These are phyloP conservation scores for Blastomyces parvus DNA, from an alignment of 2,329 filamentous ascomycete species.

Conservation along the genomic window DNA sequence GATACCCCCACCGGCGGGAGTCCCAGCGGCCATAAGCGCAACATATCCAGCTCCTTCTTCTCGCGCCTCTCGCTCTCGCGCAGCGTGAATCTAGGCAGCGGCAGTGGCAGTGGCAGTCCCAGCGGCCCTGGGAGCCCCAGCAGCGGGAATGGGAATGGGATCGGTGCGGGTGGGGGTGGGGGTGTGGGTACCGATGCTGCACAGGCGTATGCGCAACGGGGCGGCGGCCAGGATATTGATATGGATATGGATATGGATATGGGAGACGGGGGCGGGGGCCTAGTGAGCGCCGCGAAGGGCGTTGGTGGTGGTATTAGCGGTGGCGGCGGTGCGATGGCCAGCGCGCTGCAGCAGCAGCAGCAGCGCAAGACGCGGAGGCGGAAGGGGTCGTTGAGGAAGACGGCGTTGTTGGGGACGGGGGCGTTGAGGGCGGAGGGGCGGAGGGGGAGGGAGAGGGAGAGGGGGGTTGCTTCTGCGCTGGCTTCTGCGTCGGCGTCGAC, in stretches of 20 bases:
- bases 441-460: conserved; percentile 11
- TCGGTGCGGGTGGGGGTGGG: too few relatives aligned
- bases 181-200: neutral
- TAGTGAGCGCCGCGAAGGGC: conserved; percentile 21
- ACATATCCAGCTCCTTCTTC: conserved; percentile 24
- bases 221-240: conserved; percentile 12
- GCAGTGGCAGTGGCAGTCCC: too few relatives aligned
- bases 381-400: conserved; percentile 78
- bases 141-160: neutral
- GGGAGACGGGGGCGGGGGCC: too few relatives aligned
- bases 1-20: too few relatives aligned
- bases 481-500: neutral
- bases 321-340: conserved; percentile 43
- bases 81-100: conserved; percentile 12
- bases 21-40: conserved; percentile 5
- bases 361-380: conserved; percentile 55
- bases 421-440: conserved; percentile 19
- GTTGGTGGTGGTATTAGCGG: too few relatives aligned
- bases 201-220: conserved; percentile 17
- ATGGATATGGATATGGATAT: too few relatives aligned
- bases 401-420: conserved; percentile 61
- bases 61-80: conserved; percentile 14
- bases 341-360: conserved; percentile 39
- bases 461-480: neutral
- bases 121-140: conserved; percentile 22